Evolutionary conservation across 2,329 filamentous ascomycete genomes (phyloP).

Genomic region (Kalaharituber pfeilii): DNA sequence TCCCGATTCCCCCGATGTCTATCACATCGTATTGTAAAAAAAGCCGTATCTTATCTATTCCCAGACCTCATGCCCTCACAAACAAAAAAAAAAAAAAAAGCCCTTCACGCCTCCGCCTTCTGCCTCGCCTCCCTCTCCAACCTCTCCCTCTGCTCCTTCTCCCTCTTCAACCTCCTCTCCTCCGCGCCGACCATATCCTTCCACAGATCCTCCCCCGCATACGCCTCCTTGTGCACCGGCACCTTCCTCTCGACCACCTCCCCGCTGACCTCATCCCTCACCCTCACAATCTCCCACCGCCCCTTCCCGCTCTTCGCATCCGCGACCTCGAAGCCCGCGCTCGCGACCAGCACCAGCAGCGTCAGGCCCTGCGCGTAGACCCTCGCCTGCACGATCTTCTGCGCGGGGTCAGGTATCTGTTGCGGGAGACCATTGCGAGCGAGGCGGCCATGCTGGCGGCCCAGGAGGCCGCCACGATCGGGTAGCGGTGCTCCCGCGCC

Average conservation of each 20-base stretch:
- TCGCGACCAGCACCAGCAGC: slow-evolving; percentile 63
- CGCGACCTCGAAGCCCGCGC: slow-evolving; percentile 61
- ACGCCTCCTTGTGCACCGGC: slow-evolving; percentile 62
- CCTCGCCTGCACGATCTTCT: slow-evolving; percentile 88
- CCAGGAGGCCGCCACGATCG: slow-evolving; percentile 70
- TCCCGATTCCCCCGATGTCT: no score
- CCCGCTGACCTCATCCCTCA: slow-evolving; percentile 63
- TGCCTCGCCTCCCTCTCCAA: no score
- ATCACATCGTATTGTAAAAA: no score
- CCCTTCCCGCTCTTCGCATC: slow-evolving; percentile 62
- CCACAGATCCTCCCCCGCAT: slow-evolving; percentile 84
- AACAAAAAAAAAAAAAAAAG: no score
- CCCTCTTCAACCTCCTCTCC: slow-evolving; percentile 1
- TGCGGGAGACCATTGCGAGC: slow-evolving; percentile 58
- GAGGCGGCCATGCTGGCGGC: slow-evolving; percentile 60
- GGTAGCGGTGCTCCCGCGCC: slow-evolving; percentile 66
- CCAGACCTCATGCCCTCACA: no score
- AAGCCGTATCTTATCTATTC: no score
- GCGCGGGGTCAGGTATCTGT: slow-evolving; percentile 54
- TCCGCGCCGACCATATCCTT: slow-evolving; percentile 41
- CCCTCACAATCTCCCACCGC: slow-evolving; percentile 69
- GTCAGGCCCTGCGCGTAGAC: slow-evolving; percentile 87
- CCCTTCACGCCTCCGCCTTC: no score
- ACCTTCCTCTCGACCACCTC: slow-evolving; percentile 64
- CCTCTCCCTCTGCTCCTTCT: neutral